A percentile compares a stretch with the other conserved stretches of the same genome.
phyloP scores from a whole-genome alignment of 1,284 basidiomycete species.

The Exobasidium cylindrosporum region DNA sequence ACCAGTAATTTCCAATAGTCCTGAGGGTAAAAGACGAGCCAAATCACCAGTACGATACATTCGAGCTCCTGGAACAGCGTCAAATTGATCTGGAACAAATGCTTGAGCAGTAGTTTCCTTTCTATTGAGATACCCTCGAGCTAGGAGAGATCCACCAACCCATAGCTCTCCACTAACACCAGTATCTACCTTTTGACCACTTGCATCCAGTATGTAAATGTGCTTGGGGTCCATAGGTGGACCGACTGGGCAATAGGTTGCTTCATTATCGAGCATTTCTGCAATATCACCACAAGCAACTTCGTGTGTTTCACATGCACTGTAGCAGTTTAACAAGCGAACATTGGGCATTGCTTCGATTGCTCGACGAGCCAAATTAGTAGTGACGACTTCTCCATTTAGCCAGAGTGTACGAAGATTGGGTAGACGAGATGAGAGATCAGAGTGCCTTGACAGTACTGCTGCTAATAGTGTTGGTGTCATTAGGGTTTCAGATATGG shows the following conservation, averaged over 20 bases:
- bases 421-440: slow-evolving; percentile 28
- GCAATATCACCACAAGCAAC: slow-evolving; percentile 48
- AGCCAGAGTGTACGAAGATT: slow-evolving; percentile 49
- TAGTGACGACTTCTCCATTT: slow-evolving; percentile 54
- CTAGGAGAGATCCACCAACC: slow-evolving; percentile 48
- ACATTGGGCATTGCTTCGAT: slow-evolving; percentile 42
- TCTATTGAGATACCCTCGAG: slow-evolving; percentile 51
- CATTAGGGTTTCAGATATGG: slow-evolving; percentile 54
- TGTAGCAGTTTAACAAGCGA: slow-evolving; percentile 53
- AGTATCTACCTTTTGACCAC: slow-evolving; percentile 28
- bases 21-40: slow-evolving; percentile 30
- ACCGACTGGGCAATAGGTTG: slow-evolving; percentile 48
- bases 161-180: slow-evolving; percentile 47
- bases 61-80: slow-evolving; percentile 15
- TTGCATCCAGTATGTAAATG: slow-evolving; percentile 50
- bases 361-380: slow-evolving; percentile 45
- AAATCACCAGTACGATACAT: slow-evolving; percentile 53
- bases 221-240: slow-evolving; percentile 41
- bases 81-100: slow-evolving; percentile 36
- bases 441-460: slow-evolving; percentile 44
- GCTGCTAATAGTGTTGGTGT: slow-evolving; percentile 51
- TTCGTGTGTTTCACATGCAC: slow-evolving; percentile 54
- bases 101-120: slow-evolving; percentile 48
- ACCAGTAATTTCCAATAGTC: slow-evolving; percentile 45
- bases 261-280: slow-evolving; percentile 16